Percentiles rank a stretch among this genome's conserved stretches.
Conservation (phyloP, 2,329 filamentous ascomycete genomes). For the Tolypocladium guangdongense region DNA sequence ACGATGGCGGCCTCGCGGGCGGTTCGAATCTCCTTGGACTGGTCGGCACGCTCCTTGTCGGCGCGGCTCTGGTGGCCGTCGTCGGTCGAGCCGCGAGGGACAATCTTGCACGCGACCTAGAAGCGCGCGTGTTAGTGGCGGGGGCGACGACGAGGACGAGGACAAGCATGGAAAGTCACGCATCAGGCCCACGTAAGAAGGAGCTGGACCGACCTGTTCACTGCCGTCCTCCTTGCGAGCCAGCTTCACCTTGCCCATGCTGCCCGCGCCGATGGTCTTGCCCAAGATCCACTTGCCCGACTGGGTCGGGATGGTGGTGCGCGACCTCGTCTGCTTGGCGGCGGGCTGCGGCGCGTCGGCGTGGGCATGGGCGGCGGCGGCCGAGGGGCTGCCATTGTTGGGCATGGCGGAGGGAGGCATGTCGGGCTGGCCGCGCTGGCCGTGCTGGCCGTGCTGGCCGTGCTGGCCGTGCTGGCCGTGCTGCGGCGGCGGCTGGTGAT, state of each 20-base stretch:
- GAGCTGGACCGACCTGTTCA: slow-evolving; percentile 59
- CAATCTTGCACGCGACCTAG: slow-evolving; percentile 89
- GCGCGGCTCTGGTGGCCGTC: slow-evolving; percentile 62
- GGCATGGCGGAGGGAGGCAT: slow-evolving; percentile 41
- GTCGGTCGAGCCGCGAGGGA: slow-evolving; percentile 80
- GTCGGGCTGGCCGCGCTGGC: slow-evolving; percentile 24
- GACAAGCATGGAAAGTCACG: slow-evolving; percentile 1
- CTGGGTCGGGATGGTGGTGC: slow-evolving; percentile 79
- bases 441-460: slow-evolving; percentile 22
- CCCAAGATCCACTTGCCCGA: slow-evolving; percentile 91
- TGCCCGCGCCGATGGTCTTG: slow-evolving; percentile 94
- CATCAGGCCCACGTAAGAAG: background rate
- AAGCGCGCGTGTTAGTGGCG: background rate
- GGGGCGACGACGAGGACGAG: background rate
- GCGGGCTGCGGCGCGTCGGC: slow-evolving; percentile 27
- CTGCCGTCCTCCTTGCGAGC: slow-evolving; percentile 81
- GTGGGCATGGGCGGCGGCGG: slow-evolving; percentile 28
- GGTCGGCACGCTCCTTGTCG: slow-evolving; percentile 81
- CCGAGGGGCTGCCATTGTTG: slow-evolving; percentile 41
- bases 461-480: slow-evolving; percentile 19
- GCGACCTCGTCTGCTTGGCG: slow-evolving; percentile 43
- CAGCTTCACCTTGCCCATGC: slow-evolving; percentile 98
- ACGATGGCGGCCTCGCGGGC: slow-evolving; percentile 94
- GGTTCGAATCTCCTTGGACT: slow-evolving; percentile 92
- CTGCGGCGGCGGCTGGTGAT: slow-evolving; percentile 7